phyloP scores from a whole-genome alignment of 495 filamentous ascomycete genomes.

The Schizothecium vesticola region DNA sequence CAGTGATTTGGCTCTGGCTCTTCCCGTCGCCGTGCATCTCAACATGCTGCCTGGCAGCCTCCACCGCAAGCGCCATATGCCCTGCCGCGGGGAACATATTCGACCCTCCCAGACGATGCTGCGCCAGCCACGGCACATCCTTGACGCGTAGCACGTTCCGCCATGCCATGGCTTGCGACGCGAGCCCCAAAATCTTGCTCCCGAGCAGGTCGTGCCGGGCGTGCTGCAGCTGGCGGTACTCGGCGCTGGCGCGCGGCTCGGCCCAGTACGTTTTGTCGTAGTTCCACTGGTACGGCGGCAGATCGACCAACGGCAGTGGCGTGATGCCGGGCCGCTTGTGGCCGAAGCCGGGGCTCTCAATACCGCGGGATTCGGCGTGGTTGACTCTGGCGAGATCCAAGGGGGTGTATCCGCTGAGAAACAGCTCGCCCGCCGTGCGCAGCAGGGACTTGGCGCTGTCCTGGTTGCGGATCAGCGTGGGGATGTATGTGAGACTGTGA shows the following conservation, averaged over 20 bases:
- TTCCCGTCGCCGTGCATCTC: no score
- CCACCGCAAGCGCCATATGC: not conserved
- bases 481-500: constrained; percentile 32
- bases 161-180: constrained; percentile 35
- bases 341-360: no score
- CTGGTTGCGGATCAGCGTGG: constrained; percentile 30
- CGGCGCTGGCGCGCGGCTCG: constrained; percentile 35
- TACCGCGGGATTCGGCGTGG: no score
- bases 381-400: no score
- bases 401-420: no score
- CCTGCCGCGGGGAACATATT: not conserved
- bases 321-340: no score
- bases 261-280: constrained; percentile 32
- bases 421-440: no score
- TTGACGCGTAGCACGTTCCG: constrained; percentile 34
- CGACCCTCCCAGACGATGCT: constrained; percentile 24
- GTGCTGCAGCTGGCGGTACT: constrained; percentile 29
- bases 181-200: constrained; percentile 21
- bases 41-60: not conserved
- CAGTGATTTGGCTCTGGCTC: no score
- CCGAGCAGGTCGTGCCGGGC: constrained; percentile 45
- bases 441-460: constrained; percentile 31
- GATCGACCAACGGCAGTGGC: constrained; percentile 39
- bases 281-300: constrained; percentile 46
- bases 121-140: constrained; percentile 40